Base-by-base conservation (phyloP, 2,329 filamentous ascomycete genomes). In the Fusarium brevicatenulatum region DNA sequence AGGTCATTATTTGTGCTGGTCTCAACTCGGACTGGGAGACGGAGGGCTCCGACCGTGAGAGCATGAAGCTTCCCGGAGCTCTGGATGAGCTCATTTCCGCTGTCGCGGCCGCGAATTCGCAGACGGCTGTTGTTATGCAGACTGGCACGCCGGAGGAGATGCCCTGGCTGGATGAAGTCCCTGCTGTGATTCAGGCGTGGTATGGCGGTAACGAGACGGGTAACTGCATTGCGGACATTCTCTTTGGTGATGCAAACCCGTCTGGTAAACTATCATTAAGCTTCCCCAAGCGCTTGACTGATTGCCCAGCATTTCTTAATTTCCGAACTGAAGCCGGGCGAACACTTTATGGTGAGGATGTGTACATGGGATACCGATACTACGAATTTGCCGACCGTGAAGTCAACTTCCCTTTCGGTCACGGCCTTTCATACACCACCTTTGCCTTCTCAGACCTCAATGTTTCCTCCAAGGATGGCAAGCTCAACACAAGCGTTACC, bases 131-230 rank as follows among this genome's bases (percentile, higher is more conserved):
- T 4, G 91, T 95, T 4, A 90, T 93, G 78, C 93, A 95, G 76
- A 93, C 92, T 0, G 93, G 93, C 40, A 94, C 92, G 0, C 93
- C 93, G 0, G 88, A 93, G 30, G 86, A 88, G 61, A 91, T 94
- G 91, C 91, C 92, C 2, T 93, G 91, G 91, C 84, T 89, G 3
- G 79, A 84, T 21, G 81, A 86, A 37, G 88, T 89, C 5, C 80
- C 82, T 12, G 89, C 90, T 4, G 83, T 95, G 4, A 78, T 95
- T 3, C 92, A 95, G 77, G 93, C 93, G 12, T 96, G 93, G 93
- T 96, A 95, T 77, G 92, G 93, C 68, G 93, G 94, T n/a, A 94
- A 96, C 77, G 93, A 96, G 83, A 92, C 91, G 9, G 94, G 93
- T 10, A 94, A 95, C 78, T 91, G 91, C 16, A 91, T 97, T 69